Percentiles rank a stretch among this genome's conserved stretches.
Conservation (phyloP, 106 monocot genomes). For the Agapanthus africanus region DNA sequence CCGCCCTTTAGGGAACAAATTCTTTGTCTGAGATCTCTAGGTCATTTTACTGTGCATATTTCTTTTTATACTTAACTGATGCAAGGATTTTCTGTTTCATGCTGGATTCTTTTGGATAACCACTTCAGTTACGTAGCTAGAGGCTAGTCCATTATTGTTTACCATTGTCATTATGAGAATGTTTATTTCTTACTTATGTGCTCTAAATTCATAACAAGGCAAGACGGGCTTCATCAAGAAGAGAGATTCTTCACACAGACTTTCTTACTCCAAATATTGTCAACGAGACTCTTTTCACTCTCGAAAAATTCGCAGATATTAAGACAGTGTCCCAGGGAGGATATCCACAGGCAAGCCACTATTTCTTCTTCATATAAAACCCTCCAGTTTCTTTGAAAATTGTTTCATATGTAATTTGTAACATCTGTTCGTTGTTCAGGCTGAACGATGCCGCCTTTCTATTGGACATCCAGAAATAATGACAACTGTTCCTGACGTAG, state of each 20-base stretch:
- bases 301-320: slow-evolving; percentile 69
- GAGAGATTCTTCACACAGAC: slow-evolving; percentile 67
- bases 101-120: background rate
- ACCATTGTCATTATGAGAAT: background rate
- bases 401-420: background rate
- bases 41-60: background rate
- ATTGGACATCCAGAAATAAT: slow-evolving; percentile 72
- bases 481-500: slow-evolving; percentile 52
- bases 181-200: no score
- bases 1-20: no score
- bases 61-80: background rate
- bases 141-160: background rate
- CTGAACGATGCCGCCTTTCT: slow-evolving; percentile 78
- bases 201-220: slow-evolving; percentile 31
- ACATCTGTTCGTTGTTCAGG: slow-evolving; percentile 35
- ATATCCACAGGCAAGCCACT: slow-evolving; percentile 58
- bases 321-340: slow-evolving; percentile 80
- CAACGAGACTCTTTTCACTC: slow-evolving; percentile 47
- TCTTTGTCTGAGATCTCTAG: no score
- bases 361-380: background rate
- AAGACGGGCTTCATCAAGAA: slow-evolving; percentile 65
- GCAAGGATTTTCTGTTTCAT: background rate
- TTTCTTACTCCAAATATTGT: slow-evolving; percentile 85
- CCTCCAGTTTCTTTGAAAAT: background rate
- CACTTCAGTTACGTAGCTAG: background rate